phyloP scores from a whole-genome alignment of 352 stramenopile genomes.

The Phytopythium ostracodes region DNA sequence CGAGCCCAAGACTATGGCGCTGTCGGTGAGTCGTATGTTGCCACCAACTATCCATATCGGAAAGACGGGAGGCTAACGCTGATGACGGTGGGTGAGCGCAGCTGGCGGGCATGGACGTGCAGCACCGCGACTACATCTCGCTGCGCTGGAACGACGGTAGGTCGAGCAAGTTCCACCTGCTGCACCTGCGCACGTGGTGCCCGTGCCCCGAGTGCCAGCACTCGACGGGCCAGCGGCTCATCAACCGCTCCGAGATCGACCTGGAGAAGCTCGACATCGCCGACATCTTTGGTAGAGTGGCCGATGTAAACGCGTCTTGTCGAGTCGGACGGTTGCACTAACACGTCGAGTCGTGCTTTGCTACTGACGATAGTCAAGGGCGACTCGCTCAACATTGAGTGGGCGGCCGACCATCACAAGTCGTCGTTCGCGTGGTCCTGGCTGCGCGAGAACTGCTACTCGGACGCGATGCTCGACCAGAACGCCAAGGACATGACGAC shows the following conservation, averaged over 20 bases:
- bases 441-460: conserved; percentile 81
- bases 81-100: conserved; percentile 8
- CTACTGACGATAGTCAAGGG: conserved; percentile 49
- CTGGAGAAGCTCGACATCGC: conserved; percentile 54
- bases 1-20: conserved; percentile 6
- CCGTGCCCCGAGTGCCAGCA: conserved; percentile 66
- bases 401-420: conserved; percentile 54
- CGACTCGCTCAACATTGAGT: conserved; percentile 65
- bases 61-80: conserved; percentile 36
- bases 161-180: conserved; percentile 62
- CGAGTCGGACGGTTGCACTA: too few species aligned
- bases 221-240: conserved; percentile 69
- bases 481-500: conserved; percentile 43
- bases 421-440: conserved; percentile 67
- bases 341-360: not conserved
- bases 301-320: not conserved
- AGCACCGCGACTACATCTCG: conserved; percentile 66
- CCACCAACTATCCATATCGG: too few species aligned
- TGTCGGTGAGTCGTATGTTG: not conserved
- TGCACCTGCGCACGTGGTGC: conserved; percentile 80
- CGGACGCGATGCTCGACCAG: conserved; percentile 41
- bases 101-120: conserved; percentile 67
- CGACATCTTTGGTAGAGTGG: conserved; percentile 58
- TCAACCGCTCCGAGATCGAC: conserved; percentile 69
- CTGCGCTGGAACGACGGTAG: conserved; percentile 76